Conservation (phyloP, 2,329 filamentous ascomycete genomes). For the Arachnomyces sp. region DNA sequence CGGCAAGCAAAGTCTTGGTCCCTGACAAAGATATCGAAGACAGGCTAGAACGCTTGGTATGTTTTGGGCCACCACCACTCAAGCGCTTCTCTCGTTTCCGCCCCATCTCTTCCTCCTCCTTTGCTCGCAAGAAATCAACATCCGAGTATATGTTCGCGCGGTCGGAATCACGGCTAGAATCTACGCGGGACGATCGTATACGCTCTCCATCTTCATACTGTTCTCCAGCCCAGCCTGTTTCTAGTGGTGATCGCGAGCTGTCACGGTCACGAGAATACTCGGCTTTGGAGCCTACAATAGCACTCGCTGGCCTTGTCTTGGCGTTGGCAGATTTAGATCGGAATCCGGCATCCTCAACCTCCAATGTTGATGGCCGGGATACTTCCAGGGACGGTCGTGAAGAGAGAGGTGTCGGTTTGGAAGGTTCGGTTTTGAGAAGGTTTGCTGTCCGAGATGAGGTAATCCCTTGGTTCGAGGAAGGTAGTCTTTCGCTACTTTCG, state of each 20-base stretch:
- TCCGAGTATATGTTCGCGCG: constrained; percentile 64
- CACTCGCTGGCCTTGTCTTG: constrained; percentile 69
- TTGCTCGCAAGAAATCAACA: constrained; percentile 71
- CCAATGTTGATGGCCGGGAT: constrained; percentile 56
- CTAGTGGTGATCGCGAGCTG: constrained; percentile 38
- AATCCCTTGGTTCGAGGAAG: constrained; percentile 16
- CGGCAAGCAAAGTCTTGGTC: constrained; percentile 75
- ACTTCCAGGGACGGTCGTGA: constrained; percentile 65
- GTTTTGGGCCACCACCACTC: constrained; percentile 50
- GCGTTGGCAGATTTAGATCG: constrained; percentile 58
- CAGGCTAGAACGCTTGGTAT: constrained; percentile 66
- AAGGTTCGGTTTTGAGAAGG: constrained; percentile 31
- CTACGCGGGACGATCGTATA: constrained; percentile 27
- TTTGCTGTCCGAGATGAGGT: constrained; percentile 27
- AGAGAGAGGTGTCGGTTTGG: constrained; percentile 43
- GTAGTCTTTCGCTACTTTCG: constrained; percentile 18
- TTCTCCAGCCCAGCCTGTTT: constrained; percentile 20
- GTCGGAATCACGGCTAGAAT: constrained; percentile 27
- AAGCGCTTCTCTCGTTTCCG: constrained; percentile 49
- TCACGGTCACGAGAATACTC: constrained; percentile 78
- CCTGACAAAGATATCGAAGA: constrained; percentile 60
- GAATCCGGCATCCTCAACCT: constrained; percentile 51
- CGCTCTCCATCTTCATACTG: constrained; percentile 29
- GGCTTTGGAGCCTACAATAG: constrained; percentile 72
- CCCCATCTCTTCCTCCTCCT: constrained; percentile 59